Percentiles rank a stretch among this genome's conserved stretches.
These are phyloP conservation scores for Suhomyces yuchorum DNA, from an alignment of 1,139 yeast species.

Conservation along the genomic window DNA sequence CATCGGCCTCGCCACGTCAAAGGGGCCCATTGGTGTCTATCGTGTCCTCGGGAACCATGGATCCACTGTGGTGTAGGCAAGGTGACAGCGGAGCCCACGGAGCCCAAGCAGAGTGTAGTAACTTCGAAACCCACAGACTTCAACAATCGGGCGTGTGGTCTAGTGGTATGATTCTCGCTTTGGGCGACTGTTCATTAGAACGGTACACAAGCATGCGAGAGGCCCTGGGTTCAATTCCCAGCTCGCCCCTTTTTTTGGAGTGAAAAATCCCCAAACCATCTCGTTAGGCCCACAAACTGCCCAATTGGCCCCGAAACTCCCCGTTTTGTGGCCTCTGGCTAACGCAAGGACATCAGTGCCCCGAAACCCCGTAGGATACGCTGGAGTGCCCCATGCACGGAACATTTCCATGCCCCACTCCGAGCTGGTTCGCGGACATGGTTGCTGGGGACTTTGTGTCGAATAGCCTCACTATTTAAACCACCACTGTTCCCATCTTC, in stretches of 20 bases:
- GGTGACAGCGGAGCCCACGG: no score
- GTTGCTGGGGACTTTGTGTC: neutral
- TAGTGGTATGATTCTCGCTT: constrained; percentile 27
- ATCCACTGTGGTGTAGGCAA: no score
- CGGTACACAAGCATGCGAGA: constrained; percentile 20
- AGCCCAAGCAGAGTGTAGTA: neutral
- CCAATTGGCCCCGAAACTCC: neutral
- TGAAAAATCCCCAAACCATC: neutral
- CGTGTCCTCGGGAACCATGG: no score
- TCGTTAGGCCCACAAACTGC: neutral
- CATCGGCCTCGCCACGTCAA: no score
- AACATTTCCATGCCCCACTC: neutral
- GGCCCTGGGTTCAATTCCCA: constrained; percentile 28
- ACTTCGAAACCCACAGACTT: neutral
- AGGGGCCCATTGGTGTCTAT: no score
- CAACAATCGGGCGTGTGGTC: constrained; percentile 23
- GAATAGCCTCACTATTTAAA: neutral
- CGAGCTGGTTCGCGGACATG: neutral
- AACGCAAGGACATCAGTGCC: neutral
- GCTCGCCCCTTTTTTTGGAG: constrained; percentile 22
- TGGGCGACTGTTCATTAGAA: constrained; percentile 14
- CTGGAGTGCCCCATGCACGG: neutral
- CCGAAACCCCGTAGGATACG: neutral
- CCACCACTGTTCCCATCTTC: neutral
- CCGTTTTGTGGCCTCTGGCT: neutral